Evolutionary conservation across 2,329 filamentous ascomycete genomes (phyloP), one percentile per base, ranked within the genome.

Genomic region (Graphilbum ipis-grandicollis): DNA sequence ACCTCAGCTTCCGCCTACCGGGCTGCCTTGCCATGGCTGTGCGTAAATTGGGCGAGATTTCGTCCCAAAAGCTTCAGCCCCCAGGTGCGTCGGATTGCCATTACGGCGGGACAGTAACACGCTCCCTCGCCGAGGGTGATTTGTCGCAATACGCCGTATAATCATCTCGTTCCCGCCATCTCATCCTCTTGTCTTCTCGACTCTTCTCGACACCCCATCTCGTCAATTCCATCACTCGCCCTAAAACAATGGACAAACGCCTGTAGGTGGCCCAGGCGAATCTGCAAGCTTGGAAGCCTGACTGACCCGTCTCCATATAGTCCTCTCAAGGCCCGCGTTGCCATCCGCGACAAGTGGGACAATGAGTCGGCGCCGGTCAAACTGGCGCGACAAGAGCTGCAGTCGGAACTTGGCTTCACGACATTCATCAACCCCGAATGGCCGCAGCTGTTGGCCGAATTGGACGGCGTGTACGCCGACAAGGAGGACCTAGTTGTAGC

Each of bases 331-430:
- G 51, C 57, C 31, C 56, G 56, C 38, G 40, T 62, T 41, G 53
- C 52, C 31, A 51, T 66, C 43, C 59, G 61, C 21, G 59, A 65
- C 43, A 44, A 52, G 36, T 66, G 61, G 61, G 49, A 53, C 22
- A 55, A 50, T 10, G 38, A 48, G 8, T 49, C 54, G 21, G 46
- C 52, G 4, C 43, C 55, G 2, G 47, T 55, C 1, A 56, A 58
- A 23, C 50, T 43, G 15, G 44, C 56, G 0, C 48, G 60, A 19
- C 44, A 43, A 19, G 41, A 36, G 4, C 44, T 63, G 14, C 44
- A 50, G 15, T 43, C 50, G 1, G 39, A 52, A 6, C 48, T 67
- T 13, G 64, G 65, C 1, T 54, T 59, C 22, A 40, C 54, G 0
- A 48, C 64, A 15, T 43, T 44, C 18, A 48, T 58, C 28, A 51